phyloP scores from a whole-genome alignment of 768 basidiomycete genomes.

The Fistulinella prunicolor region DNA sequence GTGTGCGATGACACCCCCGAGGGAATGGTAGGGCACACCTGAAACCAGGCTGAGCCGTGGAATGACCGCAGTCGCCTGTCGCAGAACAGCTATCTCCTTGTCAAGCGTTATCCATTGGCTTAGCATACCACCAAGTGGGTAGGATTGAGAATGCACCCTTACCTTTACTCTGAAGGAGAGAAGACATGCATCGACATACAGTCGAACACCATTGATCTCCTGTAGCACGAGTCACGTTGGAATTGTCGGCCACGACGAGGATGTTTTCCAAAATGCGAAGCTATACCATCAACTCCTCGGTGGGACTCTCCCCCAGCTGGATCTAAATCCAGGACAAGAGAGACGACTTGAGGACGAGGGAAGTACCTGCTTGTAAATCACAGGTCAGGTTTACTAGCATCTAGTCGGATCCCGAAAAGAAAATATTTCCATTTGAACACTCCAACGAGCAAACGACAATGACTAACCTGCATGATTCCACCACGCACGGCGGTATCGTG shows the following conservation, averaged over 20 bases:
- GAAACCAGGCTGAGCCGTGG: slow-evolving; percentile 38
- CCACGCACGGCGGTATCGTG: slow-evolving; percentile 51
- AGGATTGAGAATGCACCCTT: no score
- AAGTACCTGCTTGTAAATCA: slow-evolving; percentile 64
- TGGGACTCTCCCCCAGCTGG: slow-evolving; percentile 40
- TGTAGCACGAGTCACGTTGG: slow-evolving; percentile 53
- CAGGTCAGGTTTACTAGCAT: slow-evolving; percentile 73
- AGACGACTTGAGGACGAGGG: slow-evolving; percentile 67
- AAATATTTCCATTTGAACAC: no score
- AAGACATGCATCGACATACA: slow-evolving; percentile 49
- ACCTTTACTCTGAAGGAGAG: slow-evolving; percentile 17
- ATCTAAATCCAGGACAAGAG: slow-evolving; percentile 83
- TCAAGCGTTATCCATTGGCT: slow-evolving; percentile 9
- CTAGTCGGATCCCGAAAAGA: slow-evolving; percentile 34
- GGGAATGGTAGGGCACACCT: slow-evolving; percentile 21
- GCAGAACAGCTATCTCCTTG: slow-evolving; percentile 14
- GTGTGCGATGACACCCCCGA: slow-evolving; percentile 33
- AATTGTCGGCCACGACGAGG: slow-evolving; percentile 44
- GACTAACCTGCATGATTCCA: slow-evolving; percentile 66
- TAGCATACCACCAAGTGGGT: no score
- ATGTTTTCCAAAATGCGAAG: slow-evolving; percentile 65
- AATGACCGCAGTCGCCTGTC: slow-evolving; percentile 30
- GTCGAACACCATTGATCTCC: slow-evolving; percentile 59
- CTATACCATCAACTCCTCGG: slow-evolving; percentile 56
- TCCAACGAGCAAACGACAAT: no score